These are phyloP conservation scores for Sugiyamaella grinbergsii DNA, from an alignment of 1,139 yeast species.

Conservation along the genomic window DNA sequence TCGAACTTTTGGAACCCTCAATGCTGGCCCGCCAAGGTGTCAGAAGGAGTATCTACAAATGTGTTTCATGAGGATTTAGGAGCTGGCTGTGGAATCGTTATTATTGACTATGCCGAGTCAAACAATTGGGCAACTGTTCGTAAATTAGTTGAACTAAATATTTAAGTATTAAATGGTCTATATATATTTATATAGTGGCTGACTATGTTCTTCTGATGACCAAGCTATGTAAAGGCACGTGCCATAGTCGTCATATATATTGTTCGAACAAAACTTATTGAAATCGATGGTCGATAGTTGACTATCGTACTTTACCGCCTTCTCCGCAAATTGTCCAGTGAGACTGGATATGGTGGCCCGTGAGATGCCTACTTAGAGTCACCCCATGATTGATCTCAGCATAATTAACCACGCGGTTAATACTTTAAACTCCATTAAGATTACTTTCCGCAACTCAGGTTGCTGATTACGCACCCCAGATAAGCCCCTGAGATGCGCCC, in stretches of 20 bases:
- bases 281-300: too few relatives aligned
- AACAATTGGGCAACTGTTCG: conserved; percentile 58
- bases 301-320: too few relatives aligned
- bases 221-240: too few relatives aligned
- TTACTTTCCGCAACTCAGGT: conserved; percentile 2
- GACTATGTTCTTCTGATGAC: too few relatives aligned
- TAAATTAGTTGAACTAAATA: conserved; percentile 9
- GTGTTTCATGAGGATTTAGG: conserved; percentile 37
- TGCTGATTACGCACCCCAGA: conserved; percentile 12
- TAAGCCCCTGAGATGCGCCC: neutral
- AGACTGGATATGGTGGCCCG: too few relatives aligned
- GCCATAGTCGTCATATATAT: too few relatives aligned
- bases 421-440: too few relatives aligned
- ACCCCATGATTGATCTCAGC: too few relatives aligned
- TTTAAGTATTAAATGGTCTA: neutral
- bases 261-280: too few relatives aligned
- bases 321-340: too few relatives aligned
- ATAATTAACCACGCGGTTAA: too few relatives aligned
- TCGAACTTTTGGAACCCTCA: conserved; percentile 69
- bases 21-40: conserved; percentile 75
- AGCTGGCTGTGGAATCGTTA: conserved; percentile 57
- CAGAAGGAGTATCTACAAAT: conserved; percentile 51
- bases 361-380: too few relatives aligned
- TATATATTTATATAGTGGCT: neutral
- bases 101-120: conserved; percentile 68